Evolutionary conservation across 192 early-diverging fungal species (phyloP).

Genomic region (Rhizophagus sp.): DNA sequence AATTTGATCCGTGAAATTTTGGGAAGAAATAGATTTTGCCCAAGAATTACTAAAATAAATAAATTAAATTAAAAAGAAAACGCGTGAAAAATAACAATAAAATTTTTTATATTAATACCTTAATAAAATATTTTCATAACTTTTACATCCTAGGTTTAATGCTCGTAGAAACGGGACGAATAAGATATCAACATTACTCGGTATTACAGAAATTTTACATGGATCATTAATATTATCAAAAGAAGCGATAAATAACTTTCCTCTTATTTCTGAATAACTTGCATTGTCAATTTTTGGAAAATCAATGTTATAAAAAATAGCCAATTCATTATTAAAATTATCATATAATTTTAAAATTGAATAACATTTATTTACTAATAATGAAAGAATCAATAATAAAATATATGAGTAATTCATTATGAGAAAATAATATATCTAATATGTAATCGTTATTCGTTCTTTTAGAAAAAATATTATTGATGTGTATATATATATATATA

Average conservation of each 20-base stretch:
- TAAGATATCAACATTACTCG: background rate
- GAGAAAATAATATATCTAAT: too few species aligned
- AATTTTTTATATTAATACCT: background rate
- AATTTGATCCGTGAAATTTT: too few species aligned
- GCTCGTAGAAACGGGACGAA: background rate
- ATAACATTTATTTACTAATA: background rate
- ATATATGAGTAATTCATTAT: background rate
- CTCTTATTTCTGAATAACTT: background rate
- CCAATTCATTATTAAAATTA: background rate
- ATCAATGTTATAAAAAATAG: background rate
- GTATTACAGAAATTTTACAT: background rate
- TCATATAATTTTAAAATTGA: background rate
- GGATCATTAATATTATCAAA: background rate
- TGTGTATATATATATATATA: too few species aligned
- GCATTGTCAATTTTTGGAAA: background rate
- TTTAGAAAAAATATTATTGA: too few species aligned
- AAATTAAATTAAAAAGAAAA: background rate
- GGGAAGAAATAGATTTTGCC: background rate
- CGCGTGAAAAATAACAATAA: background rate
- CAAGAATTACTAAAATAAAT: background rate
- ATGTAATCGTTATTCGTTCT: too few species aligned
- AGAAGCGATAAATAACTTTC: background rate
- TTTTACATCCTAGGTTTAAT: background rate
- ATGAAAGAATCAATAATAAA: background rate
- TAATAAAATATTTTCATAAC: background rate